Percentiles rank a stretch among this genome's conserved stretches.
These are phyloP conservation scores for Schoenoplectus tabernaemontani DNA, from an alignment of 202 grass and related monocot species.

Conservation along the genomic window DNA sequence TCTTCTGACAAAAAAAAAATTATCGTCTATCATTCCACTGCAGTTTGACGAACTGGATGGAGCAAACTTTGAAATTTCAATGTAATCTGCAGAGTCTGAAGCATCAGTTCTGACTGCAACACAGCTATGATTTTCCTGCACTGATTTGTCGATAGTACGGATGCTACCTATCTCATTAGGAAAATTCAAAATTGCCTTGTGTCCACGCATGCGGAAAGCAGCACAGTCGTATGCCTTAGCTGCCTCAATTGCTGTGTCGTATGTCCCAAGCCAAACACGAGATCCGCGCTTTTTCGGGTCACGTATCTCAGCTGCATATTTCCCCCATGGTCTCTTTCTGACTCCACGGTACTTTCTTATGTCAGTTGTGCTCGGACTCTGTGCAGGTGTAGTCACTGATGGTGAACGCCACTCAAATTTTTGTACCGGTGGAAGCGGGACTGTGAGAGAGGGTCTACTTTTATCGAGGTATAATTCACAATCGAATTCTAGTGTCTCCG, in stretches of 20 bases:
- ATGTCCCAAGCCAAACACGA: slow-evolving; percentile 94
- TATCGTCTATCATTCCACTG: slow-evolving; percentile 1
- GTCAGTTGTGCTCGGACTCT: not conserved
- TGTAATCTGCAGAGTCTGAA: not conserved
- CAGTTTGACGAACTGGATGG: not conserved
- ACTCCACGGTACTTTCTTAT: slow-evolving; percentile 82
- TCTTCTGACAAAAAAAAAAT: slow-evolving; percentile 11
- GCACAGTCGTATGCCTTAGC: slow-evolving; percentile 83
- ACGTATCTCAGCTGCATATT: slow-evolving; percentile 97
- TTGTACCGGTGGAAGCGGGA: slow-evolving; percentile 31
- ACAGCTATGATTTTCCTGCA: not conserved
- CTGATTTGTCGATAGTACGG: slow-evolving; percentile 16
- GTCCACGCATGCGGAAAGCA: slow-evolving; percentile 76
- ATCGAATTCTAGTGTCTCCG: slow-evolving; percentile 36
- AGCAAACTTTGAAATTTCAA: slow-evolving; percentile 24
- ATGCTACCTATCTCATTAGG: slow-evolving; percentile 76
- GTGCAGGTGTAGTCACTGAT: not conserved
- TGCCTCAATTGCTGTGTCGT: slow-evolving; percentile 81
- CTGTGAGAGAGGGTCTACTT: slow-evolving; percentile 14
- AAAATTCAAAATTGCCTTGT: slow-evolving; percentile 97
- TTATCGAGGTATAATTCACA: slow-evolving; percentile 32
- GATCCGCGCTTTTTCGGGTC: slow-evolving; percentile 80
- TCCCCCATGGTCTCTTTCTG: slow-evolving; percentile 94
- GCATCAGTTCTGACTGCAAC: not conserved
- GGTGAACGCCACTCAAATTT: slow-evolving; percentile 20